Evolutionary conservation across 352 stramenopile genomes (phyloP), one percentile per base, ranked within the genome.

Genomic region (Phytophthora constricta): DNA sequence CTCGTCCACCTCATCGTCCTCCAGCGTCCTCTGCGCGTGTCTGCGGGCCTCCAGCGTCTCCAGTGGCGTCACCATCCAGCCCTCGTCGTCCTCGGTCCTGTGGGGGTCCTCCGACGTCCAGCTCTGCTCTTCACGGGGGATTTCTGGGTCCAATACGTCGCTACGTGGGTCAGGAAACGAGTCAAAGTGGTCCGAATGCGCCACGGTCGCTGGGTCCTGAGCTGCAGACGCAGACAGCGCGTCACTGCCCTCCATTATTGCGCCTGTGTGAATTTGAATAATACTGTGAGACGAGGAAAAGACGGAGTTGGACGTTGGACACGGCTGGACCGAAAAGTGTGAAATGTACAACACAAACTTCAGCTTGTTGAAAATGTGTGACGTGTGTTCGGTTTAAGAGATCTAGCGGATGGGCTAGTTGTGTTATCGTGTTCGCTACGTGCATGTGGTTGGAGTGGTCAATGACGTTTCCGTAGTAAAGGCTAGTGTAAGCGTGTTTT

Each of bases 1-100:
- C 45, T 68, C 73, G 11, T 76, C 58, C 19, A 56, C 64, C 13
- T 74, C 72, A 41, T 71, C 76, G 8, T 73, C 58, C n/a, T 65
- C 62, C 10, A 77, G 55, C 3, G 58, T 39, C 8, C 72, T 46
- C 27, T 19, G 56, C 23, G 25, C 8, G 4, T 25, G n/a, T 52
- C 50, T 46, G 47, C 26, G 58, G 19, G 25, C 68, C 50, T 34
- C 60, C 14, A 73, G 50, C 46, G 52, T 33, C 34, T 63, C 47
- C 47, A 65, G 11, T 20, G 62, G 60, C 34, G 70, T 69, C 53
- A 65, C 60, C 62, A 76, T 79, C 71, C 73, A 81, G 46, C 60
- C 63, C 28, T 78, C 68, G 16, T 82, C 51, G 1, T 79, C 70
- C 20, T 76, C 74, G 14, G 54, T 75, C 23, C 71, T 65, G 16